Percentiles rank a stretch among this genome's conserved stretches.
Conservation (phyloP, 257 asterid species). For the Fraxinus cuspidata region DNA sequence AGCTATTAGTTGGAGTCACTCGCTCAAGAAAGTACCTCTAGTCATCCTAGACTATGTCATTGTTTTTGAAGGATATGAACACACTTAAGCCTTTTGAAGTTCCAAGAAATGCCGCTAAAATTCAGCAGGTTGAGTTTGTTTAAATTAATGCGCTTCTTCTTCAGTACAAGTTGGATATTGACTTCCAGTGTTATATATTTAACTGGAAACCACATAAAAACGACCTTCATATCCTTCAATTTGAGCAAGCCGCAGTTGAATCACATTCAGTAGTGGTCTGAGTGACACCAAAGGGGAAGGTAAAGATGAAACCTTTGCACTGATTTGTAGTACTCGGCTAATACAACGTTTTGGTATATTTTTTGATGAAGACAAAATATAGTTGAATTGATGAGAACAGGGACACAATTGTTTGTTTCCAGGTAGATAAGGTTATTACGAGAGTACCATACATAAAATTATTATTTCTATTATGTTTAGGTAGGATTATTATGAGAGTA, state of each 20-base stretch:
- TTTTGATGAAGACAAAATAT: not conserved
- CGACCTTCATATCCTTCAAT: not conserved
- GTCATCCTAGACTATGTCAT: not conserved
- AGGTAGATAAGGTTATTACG: not conserved
- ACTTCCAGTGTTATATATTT: no score
- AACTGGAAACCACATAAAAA: not conserved
- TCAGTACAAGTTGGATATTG: not conserved
- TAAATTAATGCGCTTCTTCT: not conserved
- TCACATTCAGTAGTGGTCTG: not conserved
- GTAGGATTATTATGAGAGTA: no score
- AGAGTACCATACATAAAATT: not conserved
- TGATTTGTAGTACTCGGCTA: not conserved
- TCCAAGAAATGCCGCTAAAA: not conserved
- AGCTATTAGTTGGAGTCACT: not conserved
- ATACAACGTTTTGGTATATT: not conserved
- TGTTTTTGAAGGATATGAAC: not conserved
- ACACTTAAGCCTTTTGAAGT: not conserved
- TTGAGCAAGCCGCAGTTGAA: not conserved
- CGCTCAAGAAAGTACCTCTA: not conserved
- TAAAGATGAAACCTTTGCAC: not conserved
- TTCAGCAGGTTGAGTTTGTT: not conserved
- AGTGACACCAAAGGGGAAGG: not conserved
- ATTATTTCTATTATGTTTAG: no score
- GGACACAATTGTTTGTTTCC: not conserved
- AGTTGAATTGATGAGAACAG: not conserved